Base-by-base conservation (phyloP, 768 basidiomycete species). In the Dioszegia aurantiaca region DNA sequence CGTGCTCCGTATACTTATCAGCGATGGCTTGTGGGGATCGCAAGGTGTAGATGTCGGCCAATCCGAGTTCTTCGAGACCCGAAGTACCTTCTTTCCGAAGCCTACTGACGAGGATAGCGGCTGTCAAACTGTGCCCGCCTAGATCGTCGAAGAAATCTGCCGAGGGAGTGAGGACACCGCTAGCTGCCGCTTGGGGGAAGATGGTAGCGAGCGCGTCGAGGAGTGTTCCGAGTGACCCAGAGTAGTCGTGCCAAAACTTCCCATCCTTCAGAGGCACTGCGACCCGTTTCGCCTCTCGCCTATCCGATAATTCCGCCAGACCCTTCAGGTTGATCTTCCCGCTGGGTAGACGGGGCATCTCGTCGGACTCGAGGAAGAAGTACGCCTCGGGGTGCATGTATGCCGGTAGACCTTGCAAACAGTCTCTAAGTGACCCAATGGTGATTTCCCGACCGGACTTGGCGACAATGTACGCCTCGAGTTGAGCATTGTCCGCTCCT, bases 361-460 rank as follows among this genome's bases (percentile, higher is more conserved):
- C 46, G 28, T 47, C 46, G 4, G 46, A 17, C 5, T 21, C 46
- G 23, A 47, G 9, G 23, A 47, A 31, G 23, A 31, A 27, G 46
- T 27, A 47, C 24, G 28, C 28, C 28, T 47, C 46, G 46, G 46
- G 46, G 16, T 47, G 46, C 46, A 47, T 47, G 19, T 47, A 47
- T 8, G 46, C 4, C 8, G 46, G 46, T n/a, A 42, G 33, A 33
- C 33, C 33, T 33, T 6, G 33, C 8, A 33, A 14, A 14, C 33
- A 33, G 33, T 33, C 33, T 33, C 14, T 33, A 14, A 33, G 33
- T 6, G 33, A 33, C 14, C 8, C 6, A 14, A 33, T 33, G 33
- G 33, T 6, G 8, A 33, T n/a, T n/a, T 8, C 8, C 23, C 11
- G n/a, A 6, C 46, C 46, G 23, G 24, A 26, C 26, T 27, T 26